Evolutionary conservation across 495 filamentous ascomycete genomes (phyloP).

Genomic region (Penicillium lividum): DNA sequence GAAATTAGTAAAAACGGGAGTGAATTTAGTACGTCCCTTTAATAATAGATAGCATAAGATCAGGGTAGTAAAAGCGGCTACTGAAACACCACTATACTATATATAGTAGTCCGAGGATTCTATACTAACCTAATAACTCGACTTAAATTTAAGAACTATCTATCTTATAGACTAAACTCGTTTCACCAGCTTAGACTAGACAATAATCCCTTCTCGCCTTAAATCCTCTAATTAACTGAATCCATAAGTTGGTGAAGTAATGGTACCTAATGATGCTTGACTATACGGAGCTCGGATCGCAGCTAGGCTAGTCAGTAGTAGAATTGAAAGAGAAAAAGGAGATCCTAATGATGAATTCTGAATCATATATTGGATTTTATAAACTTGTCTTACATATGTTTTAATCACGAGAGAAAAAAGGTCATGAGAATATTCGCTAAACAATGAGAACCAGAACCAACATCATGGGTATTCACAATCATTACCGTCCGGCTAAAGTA

Average conservation of each 20-base stretch:
- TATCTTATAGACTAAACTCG: too few relatives aligned
- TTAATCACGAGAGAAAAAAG: constrained; percentile 20
- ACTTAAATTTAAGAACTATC: too few relatives aligned
- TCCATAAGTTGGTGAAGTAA: constrained; percentile 10
- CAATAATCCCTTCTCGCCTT: background rate
- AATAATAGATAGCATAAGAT: too few relatives aligned
- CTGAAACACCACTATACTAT: too few relatives aligned
- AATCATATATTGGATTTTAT: constrained; percentile 15
- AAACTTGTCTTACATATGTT: constrained; percentile 24
- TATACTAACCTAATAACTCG: too few relatives aligned
- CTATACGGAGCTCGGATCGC: too few relatives aligned
- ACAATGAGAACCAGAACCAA: constrained; percentile 29
- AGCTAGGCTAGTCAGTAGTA: background rate
- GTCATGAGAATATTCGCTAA: constrained; percentile 34
- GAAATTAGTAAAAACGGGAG: too few relatives aligned
- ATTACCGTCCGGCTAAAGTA: constrained; percentile 27
- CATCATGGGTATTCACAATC: constrained; percentile 42
- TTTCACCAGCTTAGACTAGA: background rate
- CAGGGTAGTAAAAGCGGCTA: too few relatives aligned
- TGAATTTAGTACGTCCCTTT: too few relatives aligned
- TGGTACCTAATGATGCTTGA: constrained; percentile 11
- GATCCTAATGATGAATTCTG: constrained; percentile 6
- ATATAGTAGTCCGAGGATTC: too few relatives aligned
- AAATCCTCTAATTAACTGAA: background rate
- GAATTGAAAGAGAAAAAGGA: background rate